Base-by-base conservation (phyloP, 768 basidiomycete species). In the Leccinum longicurvipes region DNA sequence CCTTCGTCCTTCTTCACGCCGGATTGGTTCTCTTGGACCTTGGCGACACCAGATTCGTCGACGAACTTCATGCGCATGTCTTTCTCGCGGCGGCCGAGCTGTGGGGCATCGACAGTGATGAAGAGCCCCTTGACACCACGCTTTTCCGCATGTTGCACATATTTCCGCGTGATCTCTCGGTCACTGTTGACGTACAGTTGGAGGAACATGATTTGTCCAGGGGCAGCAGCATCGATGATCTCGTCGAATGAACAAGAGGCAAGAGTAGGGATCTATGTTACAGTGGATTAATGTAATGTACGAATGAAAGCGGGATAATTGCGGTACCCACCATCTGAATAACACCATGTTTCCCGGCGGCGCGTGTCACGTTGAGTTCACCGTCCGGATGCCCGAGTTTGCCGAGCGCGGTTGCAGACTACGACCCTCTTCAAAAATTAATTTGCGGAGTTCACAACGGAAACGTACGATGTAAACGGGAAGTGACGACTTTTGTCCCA, bases 71-170 rank as follows among this genome's bases (percentile, higher is more conserved):
- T 9, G 3, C 36, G 34, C 12, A 98, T 98, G 67, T 98, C 96
- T 55, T 95, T 94, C 71, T 96, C 94, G 57, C 95, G 82, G 12
- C 94, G 83, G 45, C 96, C 96, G 8, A 98, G 85, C 62, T 97
- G 94, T 5, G 96, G 96, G 0, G 96, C 96, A 74, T 98, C 96
- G 25, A 98, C 96, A 0, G 96, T 98, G 69, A 98, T 97, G 72
- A 98, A 98, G 12, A 98, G 76, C 3, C 81, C 96, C 69, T 93
- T 95, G 66, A 99, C 82, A 2, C 96, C 96, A 25, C 93, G 83
- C 59, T 80, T 76, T 72, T 95, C 93, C 1, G 97, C 97, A 60
- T 96, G 91, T 63, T 90, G 84, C 0, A 98, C 91, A 50, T 93
- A 84, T 56, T 85, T 83, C 71, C 87, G 85, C 4, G 95, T 97